phyloP scores from a whole-genome alignment of 148 eudicot genomes.

The Rhododendron ferrugineum region DNA sequence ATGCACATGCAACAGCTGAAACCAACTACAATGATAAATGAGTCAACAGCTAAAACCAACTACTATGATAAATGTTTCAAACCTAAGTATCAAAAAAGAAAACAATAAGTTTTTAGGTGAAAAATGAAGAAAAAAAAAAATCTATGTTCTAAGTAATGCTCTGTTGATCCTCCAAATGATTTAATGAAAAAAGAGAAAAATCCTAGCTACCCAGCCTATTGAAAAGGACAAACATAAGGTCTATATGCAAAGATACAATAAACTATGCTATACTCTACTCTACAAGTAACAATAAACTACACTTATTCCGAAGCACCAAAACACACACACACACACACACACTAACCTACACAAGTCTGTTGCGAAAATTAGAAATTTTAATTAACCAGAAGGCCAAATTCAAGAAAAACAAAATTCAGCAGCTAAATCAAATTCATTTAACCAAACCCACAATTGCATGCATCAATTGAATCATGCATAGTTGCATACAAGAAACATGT shows the following conservation, averaged over 20 bases:
- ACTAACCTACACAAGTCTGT: background rate
- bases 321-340: too few species aligned
- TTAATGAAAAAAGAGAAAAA: background rate
- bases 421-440: conserved; percentile 2
- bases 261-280: background rate
- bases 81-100: background rate
- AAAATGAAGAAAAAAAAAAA: too few species aligned
- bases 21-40: background rate
- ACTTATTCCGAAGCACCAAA: background rate
- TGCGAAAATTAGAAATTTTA: background rate
- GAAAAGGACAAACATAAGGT: background rate
- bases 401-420: background rate
- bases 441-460: background rate
- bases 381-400: background rate
- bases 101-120: background rate
- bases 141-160: background rate
- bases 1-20: background rate
- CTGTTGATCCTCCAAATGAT: background rate
- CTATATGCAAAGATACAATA: background rate
- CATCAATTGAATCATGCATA: background rate
- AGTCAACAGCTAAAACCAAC: conserved; percentile 4
- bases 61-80: background rate
- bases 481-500: background rate
- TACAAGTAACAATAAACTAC: background rate
- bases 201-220: background rate